Percentiles rank a stretch among this genome's conserved stretches.
Conservation (phyloP, 371 early-diverging fungal genomes). For the Zychaea mexicana region DNA sequence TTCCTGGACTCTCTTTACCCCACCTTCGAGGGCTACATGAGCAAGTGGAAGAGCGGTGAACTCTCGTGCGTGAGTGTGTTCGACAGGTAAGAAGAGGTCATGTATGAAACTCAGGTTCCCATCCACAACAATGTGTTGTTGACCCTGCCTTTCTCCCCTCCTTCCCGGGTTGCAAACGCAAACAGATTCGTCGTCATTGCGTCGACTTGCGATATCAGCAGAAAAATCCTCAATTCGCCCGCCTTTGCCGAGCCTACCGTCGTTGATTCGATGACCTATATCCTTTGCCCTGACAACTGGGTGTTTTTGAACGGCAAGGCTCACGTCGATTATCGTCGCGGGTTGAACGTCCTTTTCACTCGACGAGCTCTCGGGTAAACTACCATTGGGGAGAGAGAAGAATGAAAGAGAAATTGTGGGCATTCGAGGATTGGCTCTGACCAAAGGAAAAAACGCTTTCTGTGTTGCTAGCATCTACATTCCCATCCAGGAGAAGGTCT, state of each 20-base stretch:
- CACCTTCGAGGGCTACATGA: constrained; percentile 57
- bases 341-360: constrained; percentile 53
- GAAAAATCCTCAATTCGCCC: constrained; percentile 53
- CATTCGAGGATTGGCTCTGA: background rate
- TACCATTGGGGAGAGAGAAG: background rate
- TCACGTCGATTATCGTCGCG: constrained; percentile 52
- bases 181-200: constrained; percentile 56
- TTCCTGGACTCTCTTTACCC: constrained; percentile 56
- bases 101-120: background rate
- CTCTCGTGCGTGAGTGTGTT: constrained; percentile 57
- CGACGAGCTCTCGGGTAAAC: constrained; percentile 51
- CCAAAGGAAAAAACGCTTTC: background rate
- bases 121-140: too few species aligned
- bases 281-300: constrained; percentile 54
- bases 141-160: too few species aligned
- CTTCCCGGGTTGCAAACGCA: background rate
- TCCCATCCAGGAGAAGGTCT: constrained; percentile 51
- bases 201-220: constrained; percentile 52
- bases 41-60: constrained; percentile 58
- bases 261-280: constrained; percentile 52
- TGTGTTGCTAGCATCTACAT: constrained; percentile 52
- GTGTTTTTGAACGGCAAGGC: constrained; percentile 52
- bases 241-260: constrained; percentile 48
- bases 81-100: constrained; percentile 39
- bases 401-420: background rate